These are phyloP conservation scores for Raffaelea ambrosiae DNA, from an alignment of 2,329 filamentous ascomycete genomes.

Conservation along the genomic window DNA sequence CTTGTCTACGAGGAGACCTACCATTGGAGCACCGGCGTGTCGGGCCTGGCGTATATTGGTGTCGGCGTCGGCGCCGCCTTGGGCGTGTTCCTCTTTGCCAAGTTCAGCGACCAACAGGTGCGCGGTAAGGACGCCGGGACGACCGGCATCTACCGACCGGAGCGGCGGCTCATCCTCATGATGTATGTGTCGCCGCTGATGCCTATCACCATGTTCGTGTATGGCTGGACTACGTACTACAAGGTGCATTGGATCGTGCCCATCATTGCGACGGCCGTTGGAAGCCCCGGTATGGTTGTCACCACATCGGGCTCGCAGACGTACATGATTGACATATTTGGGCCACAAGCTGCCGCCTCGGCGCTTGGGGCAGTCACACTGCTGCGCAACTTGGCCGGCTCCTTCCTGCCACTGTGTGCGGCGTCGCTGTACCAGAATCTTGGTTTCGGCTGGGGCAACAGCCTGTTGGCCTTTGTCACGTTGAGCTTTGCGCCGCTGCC, in stretches of 20 bases:
- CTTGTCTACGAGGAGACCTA: constrained; percentile 41
- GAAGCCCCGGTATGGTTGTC: neutral
- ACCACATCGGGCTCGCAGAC: neutral
- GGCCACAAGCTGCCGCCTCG: constrained; percentile 42
- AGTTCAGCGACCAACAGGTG: constrained; percentile 55
- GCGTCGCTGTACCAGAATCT: constrained; percentile 46
- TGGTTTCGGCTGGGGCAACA: constrained; percentile 36
- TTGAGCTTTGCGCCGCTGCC: constrained; percentile 40
- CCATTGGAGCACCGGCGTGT: constrained; percentile 33
- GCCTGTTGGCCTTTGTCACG: constrained; percentile 27
- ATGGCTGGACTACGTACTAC: constrained; percentile 40
- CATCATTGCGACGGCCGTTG: constrained; percentile 29
- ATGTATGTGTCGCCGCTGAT: constrained; percentile 31
- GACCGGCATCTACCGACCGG: constrained; percentile 18
- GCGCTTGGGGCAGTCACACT: constrained; percentile 54
- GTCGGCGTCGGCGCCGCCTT: constrained; percentile 36
- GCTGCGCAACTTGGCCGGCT: constrained; percentile 43
- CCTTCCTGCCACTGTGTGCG: constrained; percentile 47
- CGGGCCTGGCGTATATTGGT: constrained; percentile 44
- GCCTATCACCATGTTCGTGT: constrained; percentile 39
- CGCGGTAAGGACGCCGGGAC: constrained; percentile 4
- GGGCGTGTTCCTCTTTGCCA: constrained; percentile 33
- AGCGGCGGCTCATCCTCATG: constrained; percentile 33
- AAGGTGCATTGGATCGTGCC: constrained; percentile 43
- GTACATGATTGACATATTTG: constrained; percentile 55